These are phyloP conservation scores for Cryptococcus sp. DNA, from an alignment of 1,284 basidiomycete species.

Conservation along the genomic window DNA sequence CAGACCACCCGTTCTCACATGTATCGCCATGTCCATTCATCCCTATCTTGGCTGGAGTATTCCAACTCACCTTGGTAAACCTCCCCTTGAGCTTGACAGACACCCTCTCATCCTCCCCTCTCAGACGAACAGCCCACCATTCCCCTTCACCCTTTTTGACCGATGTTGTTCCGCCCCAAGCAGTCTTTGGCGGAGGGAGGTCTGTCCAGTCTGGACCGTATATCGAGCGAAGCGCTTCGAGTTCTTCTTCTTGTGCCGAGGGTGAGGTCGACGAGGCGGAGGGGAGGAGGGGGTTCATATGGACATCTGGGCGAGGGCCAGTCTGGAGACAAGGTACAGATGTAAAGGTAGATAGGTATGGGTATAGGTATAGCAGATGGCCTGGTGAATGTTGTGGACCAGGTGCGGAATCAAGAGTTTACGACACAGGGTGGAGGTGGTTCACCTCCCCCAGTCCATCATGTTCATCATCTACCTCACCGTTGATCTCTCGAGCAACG, in stretches of 20 bases:
- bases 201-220: slow-evolving; percentile 44
- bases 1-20: background rate
- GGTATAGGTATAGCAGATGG: too few species aligned
- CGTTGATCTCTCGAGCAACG: too few species aligned
- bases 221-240: slow-evolving; percentile 41
- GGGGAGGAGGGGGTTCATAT: slow-evolving; percentile 23
- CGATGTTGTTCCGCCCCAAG: slow-evolving; percentile 42
- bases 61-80: slow-evolving; percentile 34
- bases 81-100: slow-evolving; percentile 36
- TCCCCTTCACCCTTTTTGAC: slow-evolving; percentile 28
- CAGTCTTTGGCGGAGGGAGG: slow-evolving; percentile 38
- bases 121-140: slow-evolving; percentile 41
- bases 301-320: background rate
- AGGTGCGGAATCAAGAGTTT: too few species aligned
- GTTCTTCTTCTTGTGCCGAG: slow-evolving; percentile 40
- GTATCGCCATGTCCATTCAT: background rate
- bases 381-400: too few species aligned
- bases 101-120: slow-evolving; percentile 34
- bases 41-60: background rate
- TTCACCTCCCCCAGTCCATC: background rate
- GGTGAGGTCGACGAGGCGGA: too few species aligned
- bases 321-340: background rate
- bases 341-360: too few species aligned
- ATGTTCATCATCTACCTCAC: background rate
- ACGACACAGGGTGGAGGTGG: too few species aligned